Evolutionary conservation across 1,284 basidiomycete genomes (phyloP).

Genomic region (Cryptococcus hybrid): DNA sequence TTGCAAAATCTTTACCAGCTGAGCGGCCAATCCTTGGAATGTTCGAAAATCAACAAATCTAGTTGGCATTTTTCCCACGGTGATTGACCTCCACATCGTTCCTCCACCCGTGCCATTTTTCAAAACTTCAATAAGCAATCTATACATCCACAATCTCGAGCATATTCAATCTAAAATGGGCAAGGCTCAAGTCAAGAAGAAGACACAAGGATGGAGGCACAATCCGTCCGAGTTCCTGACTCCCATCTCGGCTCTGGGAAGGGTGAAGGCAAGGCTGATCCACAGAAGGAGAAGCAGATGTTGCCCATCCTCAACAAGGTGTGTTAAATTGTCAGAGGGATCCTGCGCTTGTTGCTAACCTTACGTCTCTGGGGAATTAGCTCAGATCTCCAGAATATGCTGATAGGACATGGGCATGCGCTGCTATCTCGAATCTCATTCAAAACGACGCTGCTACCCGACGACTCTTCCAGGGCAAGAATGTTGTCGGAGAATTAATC

Average conservation of each 20-base stretch:
- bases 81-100: not conserved
- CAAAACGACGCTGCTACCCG: conserved; percentile 84
- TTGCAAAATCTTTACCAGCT: not conserved
- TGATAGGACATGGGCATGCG: conserved; percentile 89
- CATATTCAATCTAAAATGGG: conserved; percentile 59
- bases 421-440: conserved; percentile 84
- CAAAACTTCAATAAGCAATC: too few species aligned
- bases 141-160: too few species aligned
- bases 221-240: conserved; percentile 87
- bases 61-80: conserved; percentile 1
- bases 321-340: conserved; percentile 4
- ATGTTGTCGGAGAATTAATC: conserved; percentile 82
- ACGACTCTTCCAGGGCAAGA: conserved; percentile 82
- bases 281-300: conserved; percentile 70
- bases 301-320: conserved; percentile 86
- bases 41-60: not conserved
- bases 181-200: conserved; percentile 71
- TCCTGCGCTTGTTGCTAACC: not conserved
- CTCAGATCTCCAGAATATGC: conserved; percentile 60
- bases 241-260: conserved; percentile 74
- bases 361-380: conserved; percentile 16
- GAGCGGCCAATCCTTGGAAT: too few species aligned
- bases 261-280: conserved; percentile 37
- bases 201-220: conserved; percentile 65
- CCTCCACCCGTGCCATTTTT: too few species aligned